phyloP scores from a whole-genome alignment of 2,329 filamentous ascomycete genomes.

The Cytospora paraplurivora region DNA sequence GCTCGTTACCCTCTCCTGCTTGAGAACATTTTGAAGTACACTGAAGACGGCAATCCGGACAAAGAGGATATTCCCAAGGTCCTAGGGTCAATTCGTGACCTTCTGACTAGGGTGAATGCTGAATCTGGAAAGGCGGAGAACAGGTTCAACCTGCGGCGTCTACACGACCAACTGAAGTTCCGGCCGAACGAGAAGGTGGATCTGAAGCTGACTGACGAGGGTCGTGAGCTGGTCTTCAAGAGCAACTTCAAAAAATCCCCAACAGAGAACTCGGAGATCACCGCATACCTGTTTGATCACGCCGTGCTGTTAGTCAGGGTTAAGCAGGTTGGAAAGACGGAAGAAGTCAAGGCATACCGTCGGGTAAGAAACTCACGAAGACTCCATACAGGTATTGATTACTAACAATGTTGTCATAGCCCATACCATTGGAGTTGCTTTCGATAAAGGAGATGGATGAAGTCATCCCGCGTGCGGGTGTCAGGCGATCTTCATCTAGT shows the following conservation, averaged over 20 bases:
- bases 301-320: slow-evolving; percentile 88
- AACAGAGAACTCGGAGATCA: slow-evolving; percentile 85
- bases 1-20: slow-evolving; percentile 91
- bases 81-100: slow-evolving; percentile 80
- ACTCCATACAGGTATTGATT: neutral
- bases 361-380: slow-evolving; percentile 49
- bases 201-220: slow-evolving; percentile 90
- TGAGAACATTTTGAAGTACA: slow-evolving; percentile 90
- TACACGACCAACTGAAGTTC: slow-evolving; percentile 92
- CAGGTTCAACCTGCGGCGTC: slow-evolving; percentile 88
- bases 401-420: slow-evolving; percentile 48
- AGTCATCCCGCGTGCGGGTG: slow-evolving; percentile 77
- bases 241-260: slow-evolving; percentile 90
- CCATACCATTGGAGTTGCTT: slow-evolving; percentile 90
- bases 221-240: slow-evolving; percentile 91
- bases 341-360: slow-evolving; percentile 93
- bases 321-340: slow-evolving; percentile 88
- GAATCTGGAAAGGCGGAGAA: slow-evolving; percentile 98
- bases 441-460: slow-evolving; percentile 98
- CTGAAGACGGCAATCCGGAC: slow-evolving; percentile 84
- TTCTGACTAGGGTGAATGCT: slow-evolving; percentile 84
- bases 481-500: slow-evolving; percentile 87
- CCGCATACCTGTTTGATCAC: slow-evolving; percentile 94
- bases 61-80: slow-evolving; percentile 91
- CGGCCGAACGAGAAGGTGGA: slow-evolving; percentile 88